phyloP scores from a whole-genome alignment of 768 basidiomycete species.

The Lactarius tabidus region DNA sequence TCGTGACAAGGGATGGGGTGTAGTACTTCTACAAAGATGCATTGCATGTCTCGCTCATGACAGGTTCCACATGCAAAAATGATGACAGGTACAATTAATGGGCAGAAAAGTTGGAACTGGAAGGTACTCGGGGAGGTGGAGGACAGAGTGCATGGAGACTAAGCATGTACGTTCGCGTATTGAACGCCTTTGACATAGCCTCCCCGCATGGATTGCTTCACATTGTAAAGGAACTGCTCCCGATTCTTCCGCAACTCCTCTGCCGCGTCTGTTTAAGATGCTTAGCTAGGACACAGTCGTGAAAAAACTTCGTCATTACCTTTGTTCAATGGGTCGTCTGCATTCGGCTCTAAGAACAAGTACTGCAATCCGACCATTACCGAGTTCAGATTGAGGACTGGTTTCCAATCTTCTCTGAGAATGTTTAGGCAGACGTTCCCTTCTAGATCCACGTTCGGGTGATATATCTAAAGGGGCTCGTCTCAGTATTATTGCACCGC shows the following conservation, averaged over 20 bases:
- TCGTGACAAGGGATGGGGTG: slow-evolving; percentile 13
- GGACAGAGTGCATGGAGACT: slow-evolving; percentile 28
- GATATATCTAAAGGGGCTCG: slow-evolving; percentile 72
- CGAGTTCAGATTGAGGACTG: slow-evolving; percentile 93
- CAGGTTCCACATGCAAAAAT: slow-evolving; percentile 1
- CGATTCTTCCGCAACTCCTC: slow-evolving; percentile 89
- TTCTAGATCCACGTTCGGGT: slow-evolving; percentile 96
- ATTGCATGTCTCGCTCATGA: slow-evolving; percentile 7
- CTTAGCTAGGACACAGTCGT: not conserved
- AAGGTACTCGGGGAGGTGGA: not conserved
- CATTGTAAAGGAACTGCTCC: slow-evolving; percentile 78
- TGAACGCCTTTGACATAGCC: slow-evolving; percentile 68
- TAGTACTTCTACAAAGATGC: slow-evolving; percentile 19
- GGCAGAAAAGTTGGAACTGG: not conserved
- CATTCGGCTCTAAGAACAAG: slow-evolving; percentile 96
- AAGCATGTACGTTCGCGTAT: slow-evolving; percentile 70
- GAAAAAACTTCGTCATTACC: slow-evolving; percentile 49
- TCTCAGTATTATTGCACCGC: not conserved
- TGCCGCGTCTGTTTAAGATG: slow-evolving; percentile 74
- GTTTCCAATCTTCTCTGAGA: slow-evolving; percentile 99
- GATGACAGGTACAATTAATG: not conserved
- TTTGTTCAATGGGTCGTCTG: slow-evolving; percentile 98
- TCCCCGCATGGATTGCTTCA: slow-evolving; percentile 84
- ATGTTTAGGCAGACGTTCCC: slow-evolving; percentile 99
- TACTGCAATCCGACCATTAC: slow-evolving; percentile 99